These are phyloP conservation scores for Mariannaea sp. DNA, from an alignment of 2,329 filamentous ascomycete genomes.

Conservation along the genomic window DNA sequence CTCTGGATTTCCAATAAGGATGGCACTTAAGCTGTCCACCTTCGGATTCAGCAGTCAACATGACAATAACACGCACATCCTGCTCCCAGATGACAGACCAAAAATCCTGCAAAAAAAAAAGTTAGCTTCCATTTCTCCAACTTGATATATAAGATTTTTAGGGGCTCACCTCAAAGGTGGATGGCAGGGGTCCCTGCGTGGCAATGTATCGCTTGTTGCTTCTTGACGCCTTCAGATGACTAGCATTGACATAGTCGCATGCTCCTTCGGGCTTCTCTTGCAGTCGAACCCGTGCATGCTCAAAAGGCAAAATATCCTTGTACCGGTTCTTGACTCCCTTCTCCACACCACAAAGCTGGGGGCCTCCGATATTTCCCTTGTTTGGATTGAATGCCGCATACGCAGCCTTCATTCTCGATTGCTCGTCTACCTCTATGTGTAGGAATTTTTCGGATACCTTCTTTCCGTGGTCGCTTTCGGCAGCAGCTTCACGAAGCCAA, in stretches of 20 bases:
- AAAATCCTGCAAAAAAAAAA: conserved; percentile 79
- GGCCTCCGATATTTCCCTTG: conserved; percentile 40
- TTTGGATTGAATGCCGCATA: conserved; percentile 56
- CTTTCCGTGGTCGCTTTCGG: conserved; percentile 74
- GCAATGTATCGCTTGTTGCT: conserved; percentile 95
- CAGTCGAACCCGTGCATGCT: conserved; percentile 86
- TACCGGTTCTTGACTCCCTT: conserved; percentile 96
- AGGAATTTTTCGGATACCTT: conserved; percentile 82
- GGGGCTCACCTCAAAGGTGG: conserved; percentile 79
- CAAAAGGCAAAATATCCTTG: conserved; percentile 96
- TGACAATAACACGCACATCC: conserved; percentile 91
- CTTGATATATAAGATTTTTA: not conserved
- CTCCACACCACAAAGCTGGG: conserved; percentile 89
- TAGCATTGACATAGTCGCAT: conserved; percentile 97
- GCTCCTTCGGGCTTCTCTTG: conserved; percentile 66
- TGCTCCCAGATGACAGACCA: conserved; percentile 98
- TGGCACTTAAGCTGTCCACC: conserved; percentile 94
- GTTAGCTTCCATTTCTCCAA: conserved; percentile 26
- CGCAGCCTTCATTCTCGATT: conserved; percentile 89
- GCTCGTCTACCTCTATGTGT: conserved; percentile 80
- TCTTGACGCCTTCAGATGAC: conserved; percentile 76
- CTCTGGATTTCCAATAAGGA: conserved; percentile 82
- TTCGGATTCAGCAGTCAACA: conserved; percentile 93
- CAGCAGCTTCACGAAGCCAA: conserved; percentile 77
- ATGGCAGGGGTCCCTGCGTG: conserved; percentile 89